These are phyloP conservation scores for Penicillium sp. DNA, from an alignment of 2,329 filamentous ascomycete genomes.

Conservation along the genomic window DNA sequence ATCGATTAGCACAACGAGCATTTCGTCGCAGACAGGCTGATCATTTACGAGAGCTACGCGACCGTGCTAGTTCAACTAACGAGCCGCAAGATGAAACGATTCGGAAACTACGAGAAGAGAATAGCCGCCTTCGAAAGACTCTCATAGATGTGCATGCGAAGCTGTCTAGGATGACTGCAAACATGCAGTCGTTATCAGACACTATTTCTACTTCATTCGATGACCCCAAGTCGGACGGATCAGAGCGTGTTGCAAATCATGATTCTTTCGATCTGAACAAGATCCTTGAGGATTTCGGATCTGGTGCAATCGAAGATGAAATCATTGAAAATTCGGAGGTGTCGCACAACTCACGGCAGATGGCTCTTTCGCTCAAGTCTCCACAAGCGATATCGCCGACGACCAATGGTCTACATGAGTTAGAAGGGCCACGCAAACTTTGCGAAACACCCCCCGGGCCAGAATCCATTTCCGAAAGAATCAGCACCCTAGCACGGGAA, in stretches of 20 bases:
- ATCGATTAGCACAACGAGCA: conserved; percentile 10
- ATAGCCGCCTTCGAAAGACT: conserved; percentile 1
- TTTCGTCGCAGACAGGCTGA: conserved; percentile 14
- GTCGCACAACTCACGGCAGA: not conserved
- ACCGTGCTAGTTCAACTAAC: conserved; percentile 4
- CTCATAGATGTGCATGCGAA: conserved; percentile 8
- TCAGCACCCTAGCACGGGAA: not conserved
- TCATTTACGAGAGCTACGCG: conserved; percentile 6
- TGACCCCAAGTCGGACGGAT: not conserved
- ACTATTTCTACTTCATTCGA: not conserved
- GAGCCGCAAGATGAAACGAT: conserved; percentile 9
- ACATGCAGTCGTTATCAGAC: not conserved
- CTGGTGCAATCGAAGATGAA: not conserved
- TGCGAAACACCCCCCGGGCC: not conserved
- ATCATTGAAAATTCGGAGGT: not conserved
- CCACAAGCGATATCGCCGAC: not conserved
- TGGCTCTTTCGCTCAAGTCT: not conserved
- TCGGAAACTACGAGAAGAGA: conserved; percentile 8
- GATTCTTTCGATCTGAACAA: not conserved
- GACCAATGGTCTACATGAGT: not conserved
- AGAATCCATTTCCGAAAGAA: not conserved
- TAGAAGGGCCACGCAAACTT: not conserved
- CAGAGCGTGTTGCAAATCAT: not conserved
- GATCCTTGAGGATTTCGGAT: not conserved
- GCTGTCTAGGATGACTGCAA: not conserved